These are phyloP conservation scores for Gaultheria prostrata DNA, from an alignment of 148 eudicot species.

Conservation along the genomic window DNA sequence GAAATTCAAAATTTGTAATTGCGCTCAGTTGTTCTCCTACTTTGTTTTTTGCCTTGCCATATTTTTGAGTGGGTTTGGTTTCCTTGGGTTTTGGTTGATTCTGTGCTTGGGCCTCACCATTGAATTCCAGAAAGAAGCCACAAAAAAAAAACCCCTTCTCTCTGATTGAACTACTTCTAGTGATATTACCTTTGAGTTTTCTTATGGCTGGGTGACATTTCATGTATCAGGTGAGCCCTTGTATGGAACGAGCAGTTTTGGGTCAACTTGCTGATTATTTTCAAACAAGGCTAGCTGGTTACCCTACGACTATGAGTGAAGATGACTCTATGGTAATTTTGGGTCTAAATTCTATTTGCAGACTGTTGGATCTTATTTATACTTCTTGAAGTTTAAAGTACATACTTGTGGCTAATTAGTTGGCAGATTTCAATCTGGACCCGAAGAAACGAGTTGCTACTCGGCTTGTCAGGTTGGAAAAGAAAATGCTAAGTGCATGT, in stretches of 20 bases:
- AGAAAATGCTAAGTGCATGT: slow-evolving; percentile 81
- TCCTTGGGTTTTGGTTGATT: neutral
- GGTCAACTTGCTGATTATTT: slow-evolving; percentile 87
- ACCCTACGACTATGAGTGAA: slow-evolving; percentile 70
- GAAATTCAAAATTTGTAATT: neutral
- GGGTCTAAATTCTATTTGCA: neutral
- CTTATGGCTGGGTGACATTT: slow-evolving; percentile 12
- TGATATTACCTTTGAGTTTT: neutral
- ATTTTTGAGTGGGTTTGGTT: neutral
- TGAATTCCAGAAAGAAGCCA: neutral
- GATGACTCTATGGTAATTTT: slow-evolving; percentile 74
- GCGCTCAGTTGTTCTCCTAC: neutral
- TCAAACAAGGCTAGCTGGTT: slow-evolving; percentile 58
- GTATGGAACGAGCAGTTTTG: slow-evolving; percentile 86
- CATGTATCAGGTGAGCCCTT: slow-evolving; percentile 72
- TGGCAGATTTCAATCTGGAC: slow-evolving; percentile 62
- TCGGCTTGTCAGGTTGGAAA: slow-evolving; percentile 84
- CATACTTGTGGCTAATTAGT: slow-evolving; percentile 36
- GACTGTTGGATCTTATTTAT: neutral
- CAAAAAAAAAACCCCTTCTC: neutral
- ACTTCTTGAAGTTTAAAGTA: slow-evolving; percentile 17
- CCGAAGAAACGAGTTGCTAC: slow-evolving; percentile 94
- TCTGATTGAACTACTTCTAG: neutral
- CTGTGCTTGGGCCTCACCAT: neutral
- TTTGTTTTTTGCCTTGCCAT: neutral